phyloP scores from a whole-genome alignment of 2,329 filamentous ascomycete genomes.

The Aureobasidium musti region DNA sequence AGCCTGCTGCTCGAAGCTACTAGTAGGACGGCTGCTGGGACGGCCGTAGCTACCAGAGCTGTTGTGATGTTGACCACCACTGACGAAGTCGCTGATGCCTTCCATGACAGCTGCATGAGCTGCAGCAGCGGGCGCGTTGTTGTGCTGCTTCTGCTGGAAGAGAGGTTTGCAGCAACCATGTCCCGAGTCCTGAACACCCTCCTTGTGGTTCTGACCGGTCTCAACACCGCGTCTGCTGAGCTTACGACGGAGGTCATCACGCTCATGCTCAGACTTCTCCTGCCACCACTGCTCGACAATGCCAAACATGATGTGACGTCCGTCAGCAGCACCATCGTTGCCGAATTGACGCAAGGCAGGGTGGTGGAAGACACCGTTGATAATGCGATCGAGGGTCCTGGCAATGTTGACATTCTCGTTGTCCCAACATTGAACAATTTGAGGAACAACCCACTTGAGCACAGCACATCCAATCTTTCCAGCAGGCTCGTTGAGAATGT shows the following conservation, averaged over 20 bases:
- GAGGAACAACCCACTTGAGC: constrained; percentile 82
- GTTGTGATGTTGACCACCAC: constrained; percentile 24
- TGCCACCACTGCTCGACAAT: constrained; percentile 83
- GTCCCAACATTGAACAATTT: constrained; percentile 86
- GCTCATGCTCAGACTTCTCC: constrained; percentile 62
- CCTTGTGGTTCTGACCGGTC: constrained; percentile 80
- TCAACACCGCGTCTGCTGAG: constrained; percentile 77
- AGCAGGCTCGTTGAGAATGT: constrained; percentile 83
- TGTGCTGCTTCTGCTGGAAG: constrained; percentile 67
- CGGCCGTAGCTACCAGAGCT: constrained; percentile 31
- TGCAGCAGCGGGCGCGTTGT: constrained; percentile 47
- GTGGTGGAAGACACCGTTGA: constrained; percentile 78
- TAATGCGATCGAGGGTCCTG: constrained; percentile 71
- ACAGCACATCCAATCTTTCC: constrained; percentile 78
- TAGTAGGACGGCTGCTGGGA: constrained; percentile 46
- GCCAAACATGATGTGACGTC: constrained; percentile 75
- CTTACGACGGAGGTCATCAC: constrained; percentile 69
- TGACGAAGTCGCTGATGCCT: constrained; percentile 38
- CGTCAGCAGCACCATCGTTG: constrained; percentile 66
- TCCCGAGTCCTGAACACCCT: constrained; percentile 78
- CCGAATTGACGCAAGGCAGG: constrained; percentile 66
- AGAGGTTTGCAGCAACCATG: constrained; percentile 83
- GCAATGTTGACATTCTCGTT: constrained; percentile 70
- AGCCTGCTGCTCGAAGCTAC: constrained; percentile 40
- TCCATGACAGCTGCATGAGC: constrained; percentile 42